Evolutionary conservation across 1,284 basidiomycete species (phyloP).

Genomic region (Trichosporon sp.): DNA sequence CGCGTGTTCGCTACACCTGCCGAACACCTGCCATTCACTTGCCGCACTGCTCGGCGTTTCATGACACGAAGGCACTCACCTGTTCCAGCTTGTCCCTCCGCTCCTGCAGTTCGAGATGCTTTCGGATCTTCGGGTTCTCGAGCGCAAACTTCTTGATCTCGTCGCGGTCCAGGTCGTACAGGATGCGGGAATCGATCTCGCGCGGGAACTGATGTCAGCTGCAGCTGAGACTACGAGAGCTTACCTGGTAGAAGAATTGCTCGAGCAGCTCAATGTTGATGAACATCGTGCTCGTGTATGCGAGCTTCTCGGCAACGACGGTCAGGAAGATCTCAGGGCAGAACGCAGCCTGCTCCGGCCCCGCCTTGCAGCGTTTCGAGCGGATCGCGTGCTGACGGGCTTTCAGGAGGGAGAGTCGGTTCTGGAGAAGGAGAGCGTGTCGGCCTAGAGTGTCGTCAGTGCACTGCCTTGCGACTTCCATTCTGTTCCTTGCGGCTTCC

Average conservation of each 20-base stretch:
- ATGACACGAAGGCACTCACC: conserved; percentile 58
- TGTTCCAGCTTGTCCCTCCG: conserved; percentile 97
- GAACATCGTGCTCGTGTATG: conserved; percentile 95
- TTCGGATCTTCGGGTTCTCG: conserved; percentile 83
- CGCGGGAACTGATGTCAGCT: conserved; percentile 74
- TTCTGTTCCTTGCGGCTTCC: background rate
- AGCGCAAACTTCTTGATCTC: conserved; percentile 86
- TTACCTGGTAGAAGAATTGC: conserved; percentile 96
- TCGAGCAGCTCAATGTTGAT: conserved; percentile 96
- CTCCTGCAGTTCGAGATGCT: conserved; percentile 93
- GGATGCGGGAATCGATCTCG: conserved; percentile 91
- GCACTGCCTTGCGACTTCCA: background rate
- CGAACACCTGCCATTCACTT: background rate
- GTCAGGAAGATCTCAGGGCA: conserved; percentile 97
- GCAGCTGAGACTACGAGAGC: conserved; percentile 29
- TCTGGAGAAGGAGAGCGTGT: conserved; percentile 83
- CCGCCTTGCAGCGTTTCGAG: conserved; percentile 81
- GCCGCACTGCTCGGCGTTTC: background rate
- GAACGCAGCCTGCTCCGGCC: conserved; percentile 81
- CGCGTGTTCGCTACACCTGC: background rate
- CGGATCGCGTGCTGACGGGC: conserved; percentile 80
- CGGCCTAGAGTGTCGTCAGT: conserved; percentile 59
- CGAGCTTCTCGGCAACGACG: conserved; percentile 94
- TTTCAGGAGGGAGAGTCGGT: conserved; percentile 79
- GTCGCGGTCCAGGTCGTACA: conserved; percentile 84